Percentiles rank a stretch among this genome's conserved stretches.
phyloP scores from a whole-genome alignment of 1,284 basidiomycete species.

The Trichosporon faecale region DNA sequence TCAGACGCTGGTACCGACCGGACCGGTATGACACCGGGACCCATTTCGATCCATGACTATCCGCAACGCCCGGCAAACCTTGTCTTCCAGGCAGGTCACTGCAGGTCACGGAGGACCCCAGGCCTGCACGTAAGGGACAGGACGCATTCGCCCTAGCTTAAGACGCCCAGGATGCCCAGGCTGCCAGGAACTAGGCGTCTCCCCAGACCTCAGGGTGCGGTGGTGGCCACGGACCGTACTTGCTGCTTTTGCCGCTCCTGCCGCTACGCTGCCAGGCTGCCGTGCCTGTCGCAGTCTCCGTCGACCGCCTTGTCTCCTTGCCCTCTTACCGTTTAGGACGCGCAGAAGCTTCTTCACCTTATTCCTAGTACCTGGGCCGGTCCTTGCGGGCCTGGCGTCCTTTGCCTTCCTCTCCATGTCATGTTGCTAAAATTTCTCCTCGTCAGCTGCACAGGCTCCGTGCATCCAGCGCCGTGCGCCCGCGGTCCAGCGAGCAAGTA shows the following conservation, averaged over 20 bases:
- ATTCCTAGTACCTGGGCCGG: background rate
- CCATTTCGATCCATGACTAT: constrained; percentile 2
- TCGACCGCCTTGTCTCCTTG: background rate
- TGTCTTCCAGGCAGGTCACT: background rate
- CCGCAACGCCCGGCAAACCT: background rate
- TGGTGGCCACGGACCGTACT: background rate
- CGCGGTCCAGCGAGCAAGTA: background rate
- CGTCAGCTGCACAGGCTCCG: background rate
- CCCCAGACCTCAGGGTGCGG: background rate
- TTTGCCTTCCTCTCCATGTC: background rate
- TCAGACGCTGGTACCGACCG: background rate
- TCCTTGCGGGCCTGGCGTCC: background rate
- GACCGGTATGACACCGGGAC: background rate
- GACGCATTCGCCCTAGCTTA: background rate
- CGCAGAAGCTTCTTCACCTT: background rate
- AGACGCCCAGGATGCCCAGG: background rate
- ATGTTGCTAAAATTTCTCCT: background rate
- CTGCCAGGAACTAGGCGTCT: background rate
- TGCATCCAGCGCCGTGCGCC: background rate
- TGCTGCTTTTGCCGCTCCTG: background rate
- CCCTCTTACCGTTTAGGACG: background rate
- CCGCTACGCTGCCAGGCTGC: background rate
- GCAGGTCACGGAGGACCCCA: background rate
- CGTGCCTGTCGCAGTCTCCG: background rate
- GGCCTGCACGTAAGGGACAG: background rate